Evolutionary conservation across 495 filamentous ascomycete genomes (phyloP).

Genomic region (Aspergillus carlsbadensis): DNA sequence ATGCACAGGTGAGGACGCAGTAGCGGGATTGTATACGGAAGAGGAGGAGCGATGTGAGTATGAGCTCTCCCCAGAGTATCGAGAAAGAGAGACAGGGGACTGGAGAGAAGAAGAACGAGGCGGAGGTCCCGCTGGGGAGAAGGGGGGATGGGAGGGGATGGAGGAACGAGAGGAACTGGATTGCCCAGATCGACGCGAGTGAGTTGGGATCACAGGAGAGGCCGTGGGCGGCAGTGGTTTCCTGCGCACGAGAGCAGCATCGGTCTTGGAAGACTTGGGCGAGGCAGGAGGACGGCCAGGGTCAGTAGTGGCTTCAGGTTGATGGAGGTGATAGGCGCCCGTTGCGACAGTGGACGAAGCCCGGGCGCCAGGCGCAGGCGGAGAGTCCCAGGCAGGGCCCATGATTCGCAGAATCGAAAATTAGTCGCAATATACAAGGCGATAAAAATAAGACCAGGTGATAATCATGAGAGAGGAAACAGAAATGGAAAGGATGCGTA

Average conservation of each 20-base stretch:
- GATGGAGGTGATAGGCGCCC: conserved; percentile 14
- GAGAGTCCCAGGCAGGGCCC: conserved; percentile 23
- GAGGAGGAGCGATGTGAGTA: conserved; percentile 14
- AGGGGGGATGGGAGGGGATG: conserved; percentile 28
- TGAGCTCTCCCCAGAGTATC: conserved; percentile 9
- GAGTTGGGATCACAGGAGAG: conserved; percentile 29
- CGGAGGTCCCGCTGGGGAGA: conserved; percentile 28
- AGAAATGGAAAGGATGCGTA: not conserved
- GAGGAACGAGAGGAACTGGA: conserved; percentile 23
- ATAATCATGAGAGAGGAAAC: conserved; percentile 8
- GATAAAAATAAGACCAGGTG: conserved; percentile 9
- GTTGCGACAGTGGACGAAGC: conserved; percentile 12
- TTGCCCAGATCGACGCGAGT: conserved; percentile 24
- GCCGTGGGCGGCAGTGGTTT: conserved; percentile 39
- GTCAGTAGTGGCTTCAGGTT: conserved; percentile 20
- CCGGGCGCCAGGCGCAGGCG: conserved; percentile 26
- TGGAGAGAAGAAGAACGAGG: conserved; percentile 17
- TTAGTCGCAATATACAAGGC: not conserved
- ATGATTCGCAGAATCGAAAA: conserved; percentile 14
- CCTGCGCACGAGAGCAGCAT: conserved; percentile 32
- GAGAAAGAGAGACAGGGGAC: conserved; percentile 18
- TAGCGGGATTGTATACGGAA: conserved; percentile 3
- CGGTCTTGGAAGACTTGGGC: conserved; percentile 18
- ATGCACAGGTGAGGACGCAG: conserved; percentile 27
- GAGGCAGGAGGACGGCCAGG: conserved; percentile 18